Percentiles rank a stretch among this genome's conserved stretches.
phyloP scores from a whole-genome alignment of 257 asterid genomes.

The Marsdenia floribunda region DNA sequence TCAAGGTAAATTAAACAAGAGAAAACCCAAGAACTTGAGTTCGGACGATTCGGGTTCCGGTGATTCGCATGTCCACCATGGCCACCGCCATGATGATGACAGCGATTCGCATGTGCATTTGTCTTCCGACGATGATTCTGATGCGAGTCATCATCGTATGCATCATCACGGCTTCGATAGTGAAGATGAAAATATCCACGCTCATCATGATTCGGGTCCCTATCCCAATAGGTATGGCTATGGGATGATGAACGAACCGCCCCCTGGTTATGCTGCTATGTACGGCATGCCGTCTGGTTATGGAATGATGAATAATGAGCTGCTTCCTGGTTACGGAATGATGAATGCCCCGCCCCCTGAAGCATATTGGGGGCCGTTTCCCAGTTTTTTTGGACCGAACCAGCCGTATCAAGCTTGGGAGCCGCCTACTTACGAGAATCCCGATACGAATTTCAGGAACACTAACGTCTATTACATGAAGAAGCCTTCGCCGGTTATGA shows the following conservation, averaged over 20 bases:
- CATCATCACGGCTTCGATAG: constrained; percentile 2
- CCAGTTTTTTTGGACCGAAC: constrained; percentile 4
- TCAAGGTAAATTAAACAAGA: not conserved
- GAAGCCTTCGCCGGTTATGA: constrained; percentile 56
- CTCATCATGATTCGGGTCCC: constrained; percentile 9
- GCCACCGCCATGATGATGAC: constrained; percentile 33
- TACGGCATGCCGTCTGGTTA: constrained; percentile 11
- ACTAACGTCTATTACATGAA: constrained; percentile 71
- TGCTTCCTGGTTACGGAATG: constrained; percentile 15
- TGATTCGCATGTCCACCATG: constrained; percentile 21
- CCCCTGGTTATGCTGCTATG: constrained; percentile 14
- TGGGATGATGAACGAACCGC: constrained; percentile 13
- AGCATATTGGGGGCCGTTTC: constrained; percentile 21
- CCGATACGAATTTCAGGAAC: constrained; percentile 10
- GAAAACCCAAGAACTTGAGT: constrained; percentile 8
- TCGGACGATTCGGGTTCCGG: constrained; percentile 18
- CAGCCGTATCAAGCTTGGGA: constrained; percentile 28
- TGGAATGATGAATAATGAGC: constrained; percentile 8
- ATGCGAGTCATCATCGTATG: constrained; percentile 24
- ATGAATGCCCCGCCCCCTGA: constrained; percentile 26
- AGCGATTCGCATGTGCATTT: constrained; percentile 51
- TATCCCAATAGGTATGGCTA: constrained; percentile 13
- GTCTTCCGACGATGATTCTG: constrained; percentile 54
- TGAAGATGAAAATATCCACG: constrained; percentile 10
- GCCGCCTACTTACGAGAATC: constrained; percentile 16